Evolutionary conservation across 2,329 filamentous ascomycete genomes (phyloP).

Genomic region (Cladosporium sp.): DNA sequence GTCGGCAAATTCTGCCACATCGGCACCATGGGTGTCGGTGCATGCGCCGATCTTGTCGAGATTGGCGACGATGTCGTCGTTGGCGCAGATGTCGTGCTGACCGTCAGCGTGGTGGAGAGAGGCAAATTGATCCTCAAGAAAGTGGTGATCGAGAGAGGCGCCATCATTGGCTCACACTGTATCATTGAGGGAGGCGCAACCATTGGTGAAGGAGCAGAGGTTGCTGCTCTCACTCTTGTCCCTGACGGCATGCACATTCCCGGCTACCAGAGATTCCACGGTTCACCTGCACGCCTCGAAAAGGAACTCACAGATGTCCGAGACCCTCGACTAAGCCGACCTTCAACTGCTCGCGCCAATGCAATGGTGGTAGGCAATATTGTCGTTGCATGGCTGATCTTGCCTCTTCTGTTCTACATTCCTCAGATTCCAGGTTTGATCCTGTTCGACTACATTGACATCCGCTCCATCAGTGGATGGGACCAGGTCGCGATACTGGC

Average conservation of each 20-base stretch:
- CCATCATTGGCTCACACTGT: slow-evolving; percentile 20
- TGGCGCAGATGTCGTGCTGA: slow-evolving; percentile 20
- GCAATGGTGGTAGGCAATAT: slow-evolving; percentile 17
- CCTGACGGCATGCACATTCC: slow-evolving; percentile 21
- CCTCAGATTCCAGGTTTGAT: slow-evolving; percentile 22
- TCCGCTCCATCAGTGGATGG: slow-evolving; percentile 16
- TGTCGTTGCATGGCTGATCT: slow-evolving; percentile 14
- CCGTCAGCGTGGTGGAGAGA: slow-evolving; percentile 21
- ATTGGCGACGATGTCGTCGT: slow-evolving; percentile 25
- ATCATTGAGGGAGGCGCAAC: slow-evolving; percentile 22
- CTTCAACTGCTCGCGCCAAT: slow-evolving; percentile 15
- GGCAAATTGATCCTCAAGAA: slow-evolving; percentile 23
- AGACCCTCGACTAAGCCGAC: slow-evolving; percentile 14
- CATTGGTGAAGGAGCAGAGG: slow-evolving; percentile 22
- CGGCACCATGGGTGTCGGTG: slow-evolving; percentile 19
- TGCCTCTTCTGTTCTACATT: slow-evolving; percentile 19
- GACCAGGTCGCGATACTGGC: slow-evolving; percentile 20
- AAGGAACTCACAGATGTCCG: slow-evolving; percentile 15
- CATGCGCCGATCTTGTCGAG: slow-evolving; percentile 21
- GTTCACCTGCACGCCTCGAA: slow-evolving; percentile 21
- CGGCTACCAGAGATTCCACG: slow-evolving; percentile 20
- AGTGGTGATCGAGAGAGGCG: slow-evolving; percentile 18
- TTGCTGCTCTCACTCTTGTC: slow-evolving; percentile 22
- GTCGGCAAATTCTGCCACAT: slow-evolving; percentile 22
- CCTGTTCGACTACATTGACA: slow-evolving; percentile 18